Percentiles rank a stretch among this genome's conserved stretches.
These are phyloP conservation scores for Garcia nutans DNA, from an alignment of 345 rosid genomes.

Conservation along the genomic window DNA sequence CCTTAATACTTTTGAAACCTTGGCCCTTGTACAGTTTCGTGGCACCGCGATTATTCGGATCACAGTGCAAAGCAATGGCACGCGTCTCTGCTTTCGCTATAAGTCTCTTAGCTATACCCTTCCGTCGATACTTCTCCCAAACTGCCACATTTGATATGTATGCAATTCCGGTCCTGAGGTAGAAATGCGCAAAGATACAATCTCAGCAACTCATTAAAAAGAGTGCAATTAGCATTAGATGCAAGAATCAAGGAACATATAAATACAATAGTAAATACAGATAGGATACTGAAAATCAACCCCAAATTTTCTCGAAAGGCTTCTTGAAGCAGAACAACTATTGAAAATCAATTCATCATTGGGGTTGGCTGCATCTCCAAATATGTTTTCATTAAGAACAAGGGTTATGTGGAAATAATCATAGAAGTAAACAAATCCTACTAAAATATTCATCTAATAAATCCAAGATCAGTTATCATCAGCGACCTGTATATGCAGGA, in stretches of 20 bases:
- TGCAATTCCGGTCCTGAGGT: constrained; percentile 75
- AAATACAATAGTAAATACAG: no score
- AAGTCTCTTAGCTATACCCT: constrained; percentile 83
- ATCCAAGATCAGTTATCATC: constrained; percentile 1
- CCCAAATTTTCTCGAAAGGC: neutral
- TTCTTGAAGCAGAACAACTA: neutral
- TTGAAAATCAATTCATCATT: neutral
- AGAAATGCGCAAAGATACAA: neutral
- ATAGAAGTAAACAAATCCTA: neutral
- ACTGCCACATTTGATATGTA: constrained; percentile 93
- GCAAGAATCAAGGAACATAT: neutral
- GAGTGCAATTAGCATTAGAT: neutral
- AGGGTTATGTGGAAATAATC: neutral
- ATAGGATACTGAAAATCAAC: neutral
- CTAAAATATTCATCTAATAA: no score
- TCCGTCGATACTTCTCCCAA: constrained; percentile 64
- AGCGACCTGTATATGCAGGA: neutral
- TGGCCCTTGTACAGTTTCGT: constrained; percentile 66
- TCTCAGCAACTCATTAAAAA: neutral
- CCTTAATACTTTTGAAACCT: constrained; percentile 68
- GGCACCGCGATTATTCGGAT: constrained; percentile 68
- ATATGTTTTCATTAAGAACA: neutral
- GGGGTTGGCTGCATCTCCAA: neutral
- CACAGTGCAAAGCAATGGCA: constrained; percentile 80
- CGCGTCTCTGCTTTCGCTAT: constrained; percentile 81